Percentiles rank a stretch among this genome's conserved stretches.
These are phyloP conservation scores for Fusarium begoniae DNA, from an alignment of 2,329 filamentous ascomycete species.

Conservation along the genomic window DNA sequence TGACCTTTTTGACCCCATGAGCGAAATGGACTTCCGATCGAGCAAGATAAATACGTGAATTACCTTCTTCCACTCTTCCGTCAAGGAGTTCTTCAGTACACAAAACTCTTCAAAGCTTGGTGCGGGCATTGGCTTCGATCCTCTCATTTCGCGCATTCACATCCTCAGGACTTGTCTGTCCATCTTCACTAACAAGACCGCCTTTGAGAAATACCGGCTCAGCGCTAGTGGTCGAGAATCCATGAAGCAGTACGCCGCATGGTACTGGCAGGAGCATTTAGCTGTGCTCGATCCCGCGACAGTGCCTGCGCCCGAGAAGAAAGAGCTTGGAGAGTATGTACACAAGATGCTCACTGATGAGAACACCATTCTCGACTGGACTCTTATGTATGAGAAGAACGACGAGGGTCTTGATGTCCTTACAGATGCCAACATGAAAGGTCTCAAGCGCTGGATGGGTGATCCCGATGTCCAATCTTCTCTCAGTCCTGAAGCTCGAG, in stretches of 20 bases:
- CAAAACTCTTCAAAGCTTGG: conserved; percentile 40
- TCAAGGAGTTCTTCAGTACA: conserved; percentile 52
- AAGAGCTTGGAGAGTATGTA: conserved; percentile 46
- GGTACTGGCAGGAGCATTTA: conserved; percentile 58
- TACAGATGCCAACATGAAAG: conserved; percentile 51
- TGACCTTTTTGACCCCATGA: conserved; percentile 44
- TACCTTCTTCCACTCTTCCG: conserved; percentile 53
- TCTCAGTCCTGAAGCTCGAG: conserved; percentile 42
- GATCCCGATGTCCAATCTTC: conserved; percentile 46
- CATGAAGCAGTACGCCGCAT: conserved; percentile 53
- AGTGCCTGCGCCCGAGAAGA: conserved; percentile 44
- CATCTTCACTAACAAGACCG: conserved; percentile 49
- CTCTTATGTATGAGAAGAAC: conserved; percentile 51
- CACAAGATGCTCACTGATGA: conserved; percentile 52
- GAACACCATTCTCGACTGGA: conserved; percentile 52
- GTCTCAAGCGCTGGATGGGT: conserved; percentile 49
- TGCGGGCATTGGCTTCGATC: conserved; percentile 47
- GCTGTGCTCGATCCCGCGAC: conserved; percentile 45
- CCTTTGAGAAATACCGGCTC: conserved; percentile 44
- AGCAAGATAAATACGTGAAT: conserved; percentile 53
- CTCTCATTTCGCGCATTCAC: conserved; percentile 47
- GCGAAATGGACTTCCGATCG: conserved; percentile 53
- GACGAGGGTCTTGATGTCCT: conserved; percentile 55
- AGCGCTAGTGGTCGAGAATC: conserved; percentile 41
- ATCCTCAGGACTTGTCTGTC: conserved; percentile 51